Percentiles rank a stretch among this genome's conserved stretches.
These are phyloP conservation scores for Rhynchosporium agropyri DNA, from an alignment of 2,329 filamentous ascomycete genomes.

Conservation along the genomic window DNA sequence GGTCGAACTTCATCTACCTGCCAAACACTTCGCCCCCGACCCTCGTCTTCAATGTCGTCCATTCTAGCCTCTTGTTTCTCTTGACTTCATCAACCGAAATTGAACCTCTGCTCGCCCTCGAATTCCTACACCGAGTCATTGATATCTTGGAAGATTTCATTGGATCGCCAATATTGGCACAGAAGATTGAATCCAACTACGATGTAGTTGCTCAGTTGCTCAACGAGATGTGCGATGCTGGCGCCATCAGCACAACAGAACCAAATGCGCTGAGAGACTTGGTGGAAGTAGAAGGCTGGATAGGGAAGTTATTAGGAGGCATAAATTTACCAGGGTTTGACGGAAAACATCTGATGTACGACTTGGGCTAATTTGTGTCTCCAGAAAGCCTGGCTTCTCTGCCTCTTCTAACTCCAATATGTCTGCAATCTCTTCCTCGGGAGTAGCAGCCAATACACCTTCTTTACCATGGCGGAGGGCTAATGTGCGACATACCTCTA, in stretches of 20 bases:
- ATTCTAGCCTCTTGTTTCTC: constrained; percentile 85
- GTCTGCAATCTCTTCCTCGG: constrained; percentile 41
- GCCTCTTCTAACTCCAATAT: constrained; percentile 38
- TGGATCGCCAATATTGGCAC: constrained; percentile 80
- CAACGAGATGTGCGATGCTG: constrained; percentile 95
- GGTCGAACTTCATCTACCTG: constrained; percentile 85
- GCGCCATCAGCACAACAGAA: constrained; percentile 86
- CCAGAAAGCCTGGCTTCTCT: constrained; percentile 41
- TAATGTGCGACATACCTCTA: constrained; percentile 93
- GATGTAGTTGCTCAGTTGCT: constrained; percentile 92
- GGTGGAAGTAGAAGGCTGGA: constrained; percentile 87
- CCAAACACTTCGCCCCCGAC: constrained; percentile 81
- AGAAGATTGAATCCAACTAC: constrained; percentile 87
- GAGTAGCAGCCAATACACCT: constrained; percentile 50
- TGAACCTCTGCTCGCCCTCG: constrained; percentile 85
- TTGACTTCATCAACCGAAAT: constrained; percentile 83
- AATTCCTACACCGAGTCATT: constrained; percentile 91
- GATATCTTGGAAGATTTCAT: constrained; percentile 95
- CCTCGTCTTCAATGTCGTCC: constrained; percentile 83
- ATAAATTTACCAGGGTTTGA: constrained; percentile 78
- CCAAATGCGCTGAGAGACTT: constrained; percentile 89
- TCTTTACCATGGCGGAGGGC: constrained; percentile 84
- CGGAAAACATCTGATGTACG: constrained; percentile 20
- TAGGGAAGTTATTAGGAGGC: constrained; percentile 85
- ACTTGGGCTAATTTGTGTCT: constrained; percentile 1